Evolutionary conservation across 2,329 filamentous ascomycete species (phyloP), one percentile per base, ranked within the genome.

Genomic region (Zymoseptoria pseudotritici): DNA sequence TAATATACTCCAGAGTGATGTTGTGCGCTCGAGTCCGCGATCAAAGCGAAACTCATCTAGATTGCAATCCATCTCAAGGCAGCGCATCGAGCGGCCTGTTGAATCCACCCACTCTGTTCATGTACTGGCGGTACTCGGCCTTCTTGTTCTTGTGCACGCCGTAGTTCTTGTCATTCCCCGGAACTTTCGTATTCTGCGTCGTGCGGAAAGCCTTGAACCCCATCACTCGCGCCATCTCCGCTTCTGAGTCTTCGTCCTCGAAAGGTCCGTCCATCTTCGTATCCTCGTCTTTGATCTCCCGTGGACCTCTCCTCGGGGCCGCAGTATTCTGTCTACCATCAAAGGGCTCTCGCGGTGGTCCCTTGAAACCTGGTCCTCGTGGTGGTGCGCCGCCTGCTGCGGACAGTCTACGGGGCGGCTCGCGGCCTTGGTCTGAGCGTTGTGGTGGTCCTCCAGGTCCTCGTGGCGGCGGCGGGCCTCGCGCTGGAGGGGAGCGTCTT

Each of bases 111-210:
- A 86, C 80, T 59, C 89, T 83, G 71, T 94, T 94, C 85, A 99
- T 99, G 76, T 99, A 99, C 82, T 99, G 94, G 67, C 94, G 83
- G 72, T 97, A 97, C 79, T 95, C 85, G 13, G 87, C 89, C 84
- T 91, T 92, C 85, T 96, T 97, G 77, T 94, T 91, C 80, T 94
- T 97, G 66, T 87, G 81, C 56, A 97, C 86, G 0, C 81, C 90
- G 58, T 89, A 92, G 50, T 87, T 85, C 71, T 91, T 75, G 55
- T 80, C 86, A 72, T 99, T 99, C 1, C 94, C 94, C 0, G 84
- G 82, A 1, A 99, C 86, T 72, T 97, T 95, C 58, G 88, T 91
- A 61, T 89, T 86, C 76, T 97, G 95, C 20, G 94, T 97, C 22
- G 85, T 86, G 60, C 86, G 87, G 76, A 97, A 99, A 0, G 83